Percentiles rank a stretch among this genome's conserved stretches.
These are phyloP conservation scores for Sporisorium exsertum DNA, from an alignment of 1,284 basidiomycete genomes.

Conservation along the genomic window DNA sequence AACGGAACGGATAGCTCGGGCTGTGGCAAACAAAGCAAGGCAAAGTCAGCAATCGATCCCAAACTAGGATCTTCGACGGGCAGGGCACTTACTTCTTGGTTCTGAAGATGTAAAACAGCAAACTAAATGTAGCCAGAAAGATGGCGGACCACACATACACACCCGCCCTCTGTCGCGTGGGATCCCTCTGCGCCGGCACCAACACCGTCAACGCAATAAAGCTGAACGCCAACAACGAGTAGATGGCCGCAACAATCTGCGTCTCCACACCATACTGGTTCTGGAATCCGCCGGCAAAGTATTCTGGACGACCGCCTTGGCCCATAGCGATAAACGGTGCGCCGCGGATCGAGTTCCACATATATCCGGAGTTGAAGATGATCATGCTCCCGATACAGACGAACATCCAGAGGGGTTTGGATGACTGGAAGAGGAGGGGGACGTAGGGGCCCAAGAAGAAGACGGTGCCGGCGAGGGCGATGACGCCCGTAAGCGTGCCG, in stretches of 20 bases:
- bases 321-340: slow-evolving; percentile 77
- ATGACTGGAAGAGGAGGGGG: slow-evolving; percentile 17
- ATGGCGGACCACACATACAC: slow-evolving; percentile 90
- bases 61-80: too few relatives aligned
- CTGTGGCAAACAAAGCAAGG: slow-evolving; percentile 2
- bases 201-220: slow-evolving; percentile 85
- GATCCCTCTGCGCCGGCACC: slow-evolving; percentile 81
- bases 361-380: slow-evolving; percentile 74
- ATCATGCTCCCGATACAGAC: slow-evolving; percentile 54
- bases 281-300: slow-evolving; percentile 88
- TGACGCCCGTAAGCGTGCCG: slow-evolving; percentile 16
- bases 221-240: slow-evolving; percentile 83
- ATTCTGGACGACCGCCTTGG: slow-evolving; percentile 74
- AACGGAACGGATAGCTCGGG: slow-evolving; percentile 57
- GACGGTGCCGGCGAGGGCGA: slow-evolving; percentile 21
- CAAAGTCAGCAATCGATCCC: not conserved
- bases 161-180: slow-evolving; percentile 82
- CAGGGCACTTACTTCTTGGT: slow-evolving; percentile 92
- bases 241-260: slow-evolving; percentile 85
- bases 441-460: slow-evolving; percentile 44
- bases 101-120: slow-evolving; percentile 88
- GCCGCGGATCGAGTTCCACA: slow-evolving; percentile 94
- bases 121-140: slow-evolving; percentile 85
- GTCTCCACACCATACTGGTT: slow-evolving; percentile 94
- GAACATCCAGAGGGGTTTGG: slow-evolving; percentile 50